Percentiles rank a stretch among this genome's conserved stretches.
Conservation (phyloP, 805 yeast genomes). For the Lachancea cidri region DNA sequence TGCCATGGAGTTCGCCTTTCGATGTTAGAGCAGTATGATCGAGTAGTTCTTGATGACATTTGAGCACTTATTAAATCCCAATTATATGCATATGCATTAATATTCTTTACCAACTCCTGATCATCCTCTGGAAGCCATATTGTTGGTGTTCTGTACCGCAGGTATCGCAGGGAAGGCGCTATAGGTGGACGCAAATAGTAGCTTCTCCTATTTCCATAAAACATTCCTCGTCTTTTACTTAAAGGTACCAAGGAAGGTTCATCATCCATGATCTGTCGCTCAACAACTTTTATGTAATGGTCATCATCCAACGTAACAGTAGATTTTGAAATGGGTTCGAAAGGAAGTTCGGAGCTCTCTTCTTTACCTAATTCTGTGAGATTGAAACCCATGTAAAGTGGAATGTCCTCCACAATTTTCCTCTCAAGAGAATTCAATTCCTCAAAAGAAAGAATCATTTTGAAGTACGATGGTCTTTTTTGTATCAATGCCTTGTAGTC, state of each 20-base stretch:
- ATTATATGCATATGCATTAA: conserved; percentile 81
- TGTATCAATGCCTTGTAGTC: conserved; percentile 19
- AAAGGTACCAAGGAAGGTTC: conserved; percentile 34
- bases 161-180: conserved; percentile 79
- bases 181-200: conserved; percentile 78
- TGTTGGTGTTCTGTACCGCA: conserved; percentile 84
- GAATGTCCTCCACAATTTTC: conserved; percentile 32
- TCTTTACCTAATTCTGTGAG: conserved; percentile 22
- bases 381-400: conserved; percentile 27
- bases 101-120: conserved; percentile 67
- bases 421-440: conserved; percentile 33
- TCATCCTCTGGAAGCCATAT: conserved; percentile 97
- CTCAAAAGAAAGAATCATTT: conserved; percentile 28
- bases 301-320: conserved; percentile 61
- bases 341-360: conserved; percentile 29
- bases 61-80: conserved; percentile 91
- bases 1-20: conserved; percentile 99
- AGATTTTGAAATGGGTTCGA: conserved; percentile 61
- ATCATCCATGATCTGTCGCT: conserved; percentile 44
- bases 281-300: conserved; percentile 51
- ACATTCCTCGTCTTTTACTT: conserved; percentile 40
- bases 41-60: conserved; percentile 59
- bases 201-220: conserved; percentile 46
- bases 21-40: conserved; percentile 75
- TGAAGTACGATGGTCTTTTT: conserved; percentile 27